Conservation (phyloP, 805 yeast species). For the Kuraishia ogatae region DNA sequence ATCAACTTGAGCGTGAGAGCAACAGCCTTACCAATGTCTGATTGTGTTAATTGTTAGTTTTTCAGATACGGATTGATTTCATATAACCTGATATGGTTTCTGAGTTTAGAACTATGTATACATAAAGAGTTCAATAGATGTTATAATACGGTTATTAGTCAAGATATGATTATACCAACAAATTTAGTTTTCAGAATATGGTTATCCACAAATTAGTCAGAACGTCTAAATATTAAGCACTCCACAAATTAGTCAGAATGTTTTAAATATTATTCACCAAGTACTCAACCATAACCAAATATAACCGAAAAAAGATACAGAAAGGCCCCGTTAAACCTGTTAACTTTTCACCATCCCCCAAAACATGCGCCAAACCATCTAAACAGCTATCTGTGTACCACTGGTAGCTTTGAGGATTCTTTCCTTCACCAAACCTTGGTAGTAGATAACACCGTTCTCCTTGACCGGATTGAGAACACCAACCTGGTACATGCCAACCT, state of each 20-base stretch:
- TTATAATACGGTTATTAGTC: too few species aligned
- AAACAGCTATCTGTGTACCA: neutral
- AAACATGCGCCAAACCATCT: neutral
- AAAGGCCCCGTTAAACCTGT: neutral
- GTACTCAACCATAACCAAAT: too few species aligned
- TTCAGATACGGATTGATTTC: neutral
- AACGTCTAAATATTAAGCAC: too few species aligned
- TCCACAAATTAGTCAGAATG: too few species aligned
- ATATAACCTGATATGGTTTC: too few species aligned
- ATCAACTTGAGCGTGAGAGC: neutral
- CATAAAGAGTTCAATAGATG: neutral
- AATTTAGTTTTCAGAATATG: too few species aligned
- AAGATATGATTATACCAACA: too few species aligned
- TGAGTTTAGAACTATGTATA: neutral
- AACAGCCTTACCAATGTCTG: neutral
- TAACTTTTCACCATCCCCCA: neutral
- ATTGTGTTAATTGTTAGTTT: too few species aligned
- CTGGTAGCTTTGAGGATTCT: neutral
- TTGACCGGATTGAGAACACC: constrained; percentile 20
- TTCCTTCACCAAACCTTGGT: constrained; percentile 22
- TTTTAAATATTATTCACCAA: too few species aligned
- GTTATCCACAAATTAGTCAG: too few species aligned
- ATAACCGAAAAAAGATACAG: neutral
- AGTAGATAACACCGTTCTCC: constrained; percentile 15
- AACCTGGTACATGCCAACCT: constrained; percentile 13